These are phyloP conservation scores for Dunaliella sp. DNA, from an alignment of 139 green algal genomes.

Conservation along the genomic window DNA sequence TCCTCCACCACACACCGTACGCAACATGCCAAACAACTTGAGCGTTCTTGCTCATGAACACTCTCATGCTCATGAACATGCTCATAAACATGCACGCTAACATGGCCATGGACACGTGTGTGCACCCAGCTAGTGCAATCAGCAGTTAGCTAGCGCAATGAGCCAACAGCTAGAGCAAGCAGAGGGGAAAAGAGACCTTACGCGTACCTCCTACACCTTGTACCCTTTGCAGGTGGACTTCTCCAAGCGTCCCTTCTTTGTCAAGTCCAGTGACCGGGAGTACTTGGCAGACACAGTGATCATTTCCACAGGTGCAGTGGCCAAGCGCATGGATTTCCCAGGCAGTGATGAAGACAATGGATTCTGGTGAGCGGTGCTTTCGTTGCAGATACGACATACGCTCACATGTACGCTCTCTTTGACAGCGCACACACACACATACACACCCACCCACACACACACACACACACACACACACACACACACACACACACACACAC, in stretches of 20 bases:
- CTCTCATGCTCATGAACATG: background rate
- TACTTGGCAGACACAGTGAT: slow-evolving; percentile 54
- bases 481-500: too few relatives aligned
- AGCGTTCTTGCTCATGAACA: too few relatives aligned
- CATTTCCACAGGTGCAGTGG: slow-evolving; percentile 56
- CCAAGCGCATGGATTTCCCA: slow-evolving; percentile 37
- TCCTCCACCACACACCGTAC: too few relatives aligned
- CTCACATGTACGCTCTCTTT: too few relatives aligned
- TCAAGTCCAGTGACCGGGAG: slow-evolving; percentile 12
- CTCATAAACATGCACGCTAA: background rate
- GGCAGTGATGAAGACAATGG: slow-evolving; percentile 39
- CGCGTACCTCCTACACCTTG: too few relatives aligned
- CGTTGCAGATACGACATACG: background rate
- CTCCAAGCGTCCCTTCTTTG: slow-evolving; percentile 32
- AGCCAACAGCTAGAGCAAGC: too few relatives aligned
- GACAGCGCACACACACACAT: too few relatives aligned
- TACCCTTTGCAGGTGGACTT: slow-evolving; percentile 28
- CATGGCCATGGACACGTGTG: background rate
- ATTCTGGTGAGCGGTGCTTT: slow-evolving; percentile 32
- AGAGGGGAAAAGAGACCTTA: too few relatives aligned
- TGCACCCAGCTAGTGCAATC: background rate
- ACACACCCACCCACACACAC: too few relatives aligned
- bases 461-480: too few relatives aligned
- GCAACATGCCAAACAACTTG: too few relatives aligned
- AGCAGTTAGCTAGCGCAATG: too few relatives aligned